Evolutionary conservation across 495 filamentous ascomycete species (phyloP).

Genomic region (Penicillium cinerascens): DNA sequence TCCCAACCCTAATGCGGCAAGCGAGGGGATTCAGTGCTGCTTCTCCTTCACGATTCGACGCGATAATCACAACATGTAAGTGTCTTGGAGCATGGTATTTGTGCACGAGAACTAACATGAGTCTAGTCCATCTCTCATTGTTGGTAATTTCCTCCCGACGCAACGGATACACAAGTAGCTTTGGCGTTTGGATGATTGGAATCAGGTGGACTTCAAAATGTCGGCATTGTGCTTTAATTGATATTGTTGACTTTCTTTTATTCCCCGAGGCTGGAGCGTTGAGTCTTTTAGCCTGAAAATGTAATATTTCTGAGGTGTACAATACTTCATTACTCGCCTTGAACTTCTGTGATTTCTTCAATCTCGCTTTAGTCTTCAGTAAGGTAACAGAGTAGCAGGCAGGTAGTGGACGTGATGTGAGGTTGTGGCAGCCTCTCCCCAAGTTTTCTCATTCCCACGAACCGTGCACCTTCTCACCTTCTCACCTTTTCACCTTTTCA

Average conservation of each 20-base stretch:
- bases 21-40: conserved; percentile 82
- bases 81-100: conserved; percentile 11
- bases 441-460: not conserved
- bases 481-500: too few relatives aligned
- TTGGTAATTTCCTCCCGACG: conserved; percentile 89
- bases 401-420: too few relatives aligned
- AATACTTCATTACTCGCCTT: not conserved
- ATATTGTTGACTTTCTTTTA: conserved; percentile 5
- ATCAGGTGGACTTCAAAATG: not conserved
- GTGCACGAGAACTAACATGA: conserved; percentile 11
- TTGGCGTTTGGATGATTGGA: not conserved
- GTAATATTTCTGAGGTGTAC: conserved; percentile 1
- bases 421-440: not conserved
- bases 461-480: not conserved
- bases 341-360: not conserved
- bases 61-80: conserved; percentile 96
- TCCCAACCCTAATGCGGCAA: conserved; percentile 61
- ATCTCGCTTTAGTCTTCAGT: not conserved
- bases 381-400: not conserved
- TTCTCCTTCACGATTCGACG: conserved; percentile 96
- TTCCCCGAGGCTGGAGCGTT: conserved; percentile 15
- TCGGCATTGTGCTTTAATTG: not conserved
- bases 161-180: conserved; percentile 29
- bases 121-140: conserved; percentile 81
- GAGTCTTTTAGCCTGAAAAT: conserved; percentile 1